A percentile compares a stretch with the other conserved stretches of the same genome.
phyloP scores from a whole-genome alignment of 345 rosid species.

The Ceriops tagal region DNA sequence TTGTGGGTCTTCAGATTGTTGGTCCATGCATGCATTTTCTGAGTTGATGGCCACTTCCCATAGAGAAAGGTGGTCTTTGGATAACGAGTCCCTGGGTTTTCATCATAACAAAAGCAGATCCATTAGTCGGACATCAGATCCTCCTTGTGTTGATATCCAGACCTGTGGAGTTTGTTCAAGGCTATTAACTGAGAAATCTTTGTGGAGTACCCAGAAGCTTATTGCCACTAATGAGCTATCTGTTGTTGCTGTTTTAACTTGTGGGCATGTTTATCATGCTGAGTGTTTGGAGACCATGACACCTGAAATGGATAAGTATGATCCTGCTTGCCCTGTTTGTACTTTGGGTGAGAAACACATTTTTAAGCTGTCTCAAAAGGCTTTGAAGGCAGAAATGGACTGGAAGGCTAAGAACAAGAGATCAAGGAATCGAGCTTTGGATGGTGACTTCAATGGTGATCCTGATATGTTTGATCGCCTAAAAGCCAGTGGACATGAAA shows the following conservation, averaged over 20 bases:
- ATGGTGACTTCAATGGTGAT: constrained; percentile 54
- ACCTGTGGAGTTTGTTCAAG: constrained; percentile 88
- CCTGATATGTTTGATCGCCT: constrained; percentile 40
- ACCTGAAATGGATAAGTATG: constrained; percentile 66
- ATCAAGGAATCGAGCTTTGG: constrained; percentile 62
- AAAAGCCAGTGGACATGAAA: constrained; percentile 41
- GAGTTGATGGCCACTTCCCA: constrained; percentile 70
- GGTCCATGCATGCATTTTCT: constrained; percentile 81
- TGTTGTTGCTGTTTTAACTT: constrained; percentile 69
- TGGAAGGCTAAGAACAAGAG: constrained; percentile 60
- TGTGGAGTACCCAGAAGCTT: constrained; percentile 77
- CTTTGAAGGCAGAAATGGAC: constrained; percentile 71
- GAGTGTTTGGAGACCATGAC: constrained; percentile 96
- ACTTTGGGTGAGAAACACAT: constrained; percentile 81
- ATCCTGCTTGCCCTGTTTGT: constrained; percentile 91
- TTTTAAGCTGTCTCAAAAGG: constrained; percentile 68
- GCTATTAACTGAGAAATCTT: constrained; percentile 68
- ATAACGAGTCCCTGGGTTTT: constrained; percentile 49
- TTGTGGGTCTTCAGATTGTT: constrained; percentile 69
- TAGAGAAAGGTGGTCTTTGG: constrained; percentile 58
- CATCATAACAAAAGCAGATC: constrained; percentile 47
- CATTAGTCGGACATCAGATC: constrained; percentile 37
- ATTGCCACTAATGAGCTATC: constrained; percentile 56
- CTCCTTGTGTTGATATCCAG: constrained; percentile 50
- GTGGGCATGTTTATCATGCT: constrained; percentile 95